These are phyloP conservation scores for Ophiostoma quercus DNA, from an alignment of 2,329 filamentous ascomycete genomes.

Conservation along the genomic window DNA sequence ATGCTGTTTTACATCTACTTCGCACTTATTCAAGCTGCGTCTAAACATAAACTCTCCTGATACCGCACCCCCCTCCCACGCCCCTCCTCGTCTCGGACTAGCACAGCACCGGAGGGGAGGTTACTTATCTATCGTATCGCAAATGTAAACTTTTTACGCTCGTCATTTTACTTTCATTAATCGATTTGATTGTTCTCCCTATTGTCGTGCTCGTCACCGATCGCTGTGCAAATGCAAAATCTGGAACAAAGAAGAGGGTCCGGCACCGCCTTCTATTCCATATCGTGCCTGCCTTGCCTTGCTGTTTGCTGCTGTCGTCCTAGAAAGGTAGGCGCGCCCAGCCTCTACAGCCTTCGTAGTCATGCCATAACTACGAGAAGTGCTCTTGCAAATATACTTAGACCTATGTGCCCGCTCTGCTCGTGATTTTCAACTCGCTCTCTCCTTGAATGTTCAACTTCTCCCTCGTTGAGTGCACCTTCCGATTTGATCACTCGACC, in stretches of 20 bases:
- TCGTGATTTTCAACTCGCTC: neutral
- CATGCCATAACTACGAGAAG: neutral
- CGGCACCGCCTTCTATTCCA: conserved; percentile 3
- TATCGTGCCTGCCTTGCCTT: conserved; percentile 10
- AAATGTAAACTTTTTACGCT: neutral
- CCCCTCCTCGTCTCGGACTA: conserved; percentile 14
- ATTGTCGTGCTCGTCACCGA: conserved; percentile 7
- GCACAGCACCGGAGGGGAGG: neutral
- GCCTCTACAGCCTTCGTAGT: neutral
- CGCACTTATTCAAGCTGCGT: neutral
- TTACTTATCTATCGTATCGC: conserved; percentile 12
- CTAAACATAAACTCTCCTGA: neutral
- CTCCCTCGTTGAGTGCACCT: neutral
- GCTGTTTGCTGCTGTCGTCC: neutral
- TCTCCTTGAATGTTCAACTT: neutral
- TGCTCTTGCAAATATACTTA: neutral
- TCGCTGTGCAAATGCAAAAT: neutral
- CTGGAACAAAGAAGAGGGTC: conserved; percentile 8
- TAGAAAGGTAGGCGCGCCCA: neutral
- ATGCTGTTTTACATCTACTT: neutral
- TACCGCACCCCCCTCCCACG: conserved; percentile 7
- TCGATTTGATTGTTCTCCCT: neutral
- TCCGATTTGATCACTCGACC: conserved; percentile 8
- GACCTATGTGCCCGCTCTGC: neutral
- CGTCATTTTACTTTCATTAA: neutral